Evolutionary conservation across 345 rosid genomes (phyloP).

Genomic region (Gossypium bickii): DNA sequence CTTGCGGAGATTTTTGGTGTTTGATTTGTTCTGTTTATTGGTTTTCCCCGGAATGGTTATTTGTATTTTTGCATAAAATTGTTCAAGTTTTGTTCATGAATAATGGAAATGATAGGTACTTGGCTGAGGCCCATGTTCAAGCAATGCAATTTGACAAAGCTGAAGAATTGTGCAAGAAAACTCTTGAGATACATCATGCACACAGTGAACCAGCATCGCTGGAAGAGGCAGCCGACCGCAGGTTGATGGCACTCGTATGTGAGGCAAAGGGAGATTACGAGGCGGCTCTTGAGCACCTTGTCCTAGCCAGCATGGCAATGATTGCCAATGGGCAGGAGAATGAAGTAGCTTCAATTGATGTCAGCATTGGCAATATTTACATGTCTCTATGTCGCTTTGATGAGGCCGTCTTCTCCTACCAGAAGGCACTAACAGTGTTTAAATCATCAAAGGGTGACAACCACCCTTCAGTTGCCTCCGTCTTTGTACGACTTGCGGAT

Average conservation of each 20-base stretch:
- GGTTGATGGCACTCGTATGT: conserved; percentile 84
- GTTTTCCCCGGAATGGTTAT: background rate
- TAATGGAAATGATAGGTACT: conserved; percentile 52
- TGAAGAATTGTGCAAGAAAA: conserved; percentile 84
- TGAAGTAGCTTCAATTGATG: conserved; percentile 94
- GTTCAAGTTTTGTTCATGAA: conserved; percentile 4
- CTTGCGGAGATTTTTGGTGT: background rate
- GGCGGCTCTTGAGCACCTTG: conserved; percentile 90
- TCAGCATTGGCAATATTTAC: conserved; percentile 91
- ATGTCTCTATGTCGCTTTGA: conserved; percentile 89
- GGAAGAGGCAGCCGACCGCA: conserved; percentile 95
- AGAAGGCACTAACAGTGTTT: conserved; percentile 96
- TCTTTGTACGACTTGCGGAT: conserved; percentile 91
- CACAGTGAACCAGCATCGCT: conserved; percentile 98
- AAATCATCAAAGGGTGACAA: conserved; percentile 93
- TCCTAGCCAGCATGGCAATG: conserved; percentile 99
- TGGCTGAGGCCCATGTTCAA: conserved; percentile 97
- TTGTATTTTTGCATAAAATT: background rate
- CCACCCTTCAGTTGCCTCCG: conserved; percentile 91
- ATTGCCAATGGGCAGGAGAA: conserved; percentile 85
- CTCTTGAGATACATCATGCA: conserved; percentile 89
- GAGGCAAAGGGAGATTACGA: conserved; percentile 98
- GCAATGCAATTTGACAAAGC: conserved; percentile 99
- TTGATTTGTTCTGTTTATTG: background rate
- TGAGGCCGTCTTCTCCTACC: conserved; percentile 94